Evolutionary conservation across 371 early-diverging fungal species (phyloP).

Genomic region (Mortierella sp.): DNA sequence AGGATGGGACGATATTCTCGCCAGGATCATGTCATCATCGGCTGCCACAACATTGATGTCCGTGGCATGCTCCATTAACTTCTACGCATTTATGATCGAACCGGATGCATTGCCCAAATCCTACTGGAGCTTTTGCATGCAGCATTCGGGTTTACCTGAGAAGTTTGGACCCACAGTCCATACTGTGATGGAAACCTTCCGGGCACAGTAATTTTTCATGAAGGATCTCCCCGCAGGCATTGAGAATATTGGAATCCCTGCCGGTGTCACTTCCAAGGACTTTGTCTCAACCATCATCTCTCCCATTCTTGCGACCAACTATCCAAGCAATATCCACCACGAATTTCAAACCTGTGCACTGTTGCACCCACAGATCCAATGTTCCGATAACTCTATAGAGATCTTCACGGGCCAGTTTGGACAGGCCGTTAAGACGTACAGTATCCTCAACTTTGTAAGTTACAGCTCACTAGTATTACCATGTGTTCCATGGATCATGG

Average conservation of each 20-base stretch:
- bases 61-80: conserved; percentile 71
- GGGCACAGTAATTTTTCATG: conserved; percentile 46
- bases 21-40: conserved; percentile 61
- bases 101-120: conserved; percentile 72
- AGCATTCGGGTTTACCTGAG: conserved; percentile 69
- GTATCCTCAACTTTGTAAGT: conserved; percentile 76
- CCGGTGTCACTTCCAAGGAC: conserved; percentile 58
- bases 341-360: conserved; percentile 76
- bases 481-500: no score
- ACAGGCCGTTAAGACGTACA: conserved; percentile 72
- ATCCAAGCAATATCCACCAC: conserved; percentile 66
- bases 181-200: conserved; percentile 54
- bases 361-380: conserved; percentile 75
- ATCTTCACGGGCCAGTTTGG: conserved; percentile 60
- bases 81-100: conserved; percentile 72
- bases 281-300: conserved; percentile 63
- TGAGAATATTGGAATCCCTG: conserved; percentile 58
- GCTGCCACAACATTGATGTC: conserved; percentile 75
- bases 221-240: conserved; percentile 48
- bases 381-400: conserved; percentile 62
- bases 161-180: conserved; percentile 66
- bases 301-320: conserved; percentile 65
- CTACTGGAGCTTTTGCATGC: conserved; percentile 72
- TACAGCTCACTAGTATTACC: no score
- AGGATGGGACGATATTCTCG: conserved; percentile 66